Evolutionary conservation across 2,329 filamentous ascomycete species (phyloP).

Genomic region (Pestalotiopsis sp.): DNA sequence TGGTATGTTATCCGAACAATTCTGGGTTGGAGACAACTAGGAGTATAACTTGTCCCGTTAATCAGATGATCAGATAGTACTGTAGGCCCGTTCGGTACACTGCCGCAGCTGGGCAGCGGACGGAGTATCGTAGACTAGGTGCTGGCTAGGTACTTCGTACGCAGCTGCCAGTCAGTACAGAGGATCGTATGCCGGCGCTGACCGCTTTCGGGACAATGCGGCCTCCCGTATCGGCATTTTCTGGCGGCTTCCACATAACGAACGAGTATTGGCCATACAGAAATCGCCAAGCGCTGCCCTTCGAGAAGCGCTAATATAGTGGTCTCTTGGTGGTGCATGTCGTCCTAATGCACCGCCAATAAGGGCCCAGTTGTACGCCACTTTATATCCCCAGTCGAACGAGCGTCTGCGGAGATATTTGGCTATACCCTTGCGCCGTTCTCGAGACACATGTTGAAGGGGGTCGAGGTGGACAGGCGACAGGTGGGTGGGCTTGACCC

Average conservation of each 20-base stretch:
- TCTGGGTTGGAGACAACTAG: no score
- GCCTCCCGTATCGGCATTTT: neutral
- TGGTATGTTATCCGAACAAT: no score
- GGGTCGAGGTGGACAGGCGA: no score
- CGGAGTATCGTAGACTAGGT: no score
- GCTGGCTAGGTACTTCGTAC: no score
- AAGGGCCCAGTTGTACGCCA: neutral
- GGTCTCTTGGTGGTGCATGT: neutral
- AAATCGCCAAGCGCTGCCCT: neutral
- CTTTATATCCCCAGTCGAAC: neutral
- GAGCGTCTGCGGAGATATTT: neutral
- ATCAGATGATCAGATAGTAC: no score
- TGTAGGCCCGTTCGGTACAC: no score
- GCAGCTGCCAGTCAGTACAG: no score
- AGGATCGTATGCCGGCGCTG: neutral
- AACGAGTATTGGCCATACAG: neutral
- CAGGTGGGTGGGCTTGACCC: neutral
- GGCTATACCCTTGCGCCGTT: neutral
- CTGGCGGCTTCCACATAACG: neutral
- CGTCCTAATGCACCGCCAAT: neutral
- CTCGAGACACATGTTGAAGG: neutral
- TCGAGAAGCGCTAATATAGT: neutral
- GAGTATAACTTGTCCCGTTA: no score
- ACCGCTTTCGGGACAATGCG: neutral
- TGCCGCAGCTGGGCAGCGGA: no score